Evolutionary conservation across 106 monocot species (phyloP), one percentile per base, ranked within the genome.

Genomic region (Dioscorea zingiberensis): DNA sequence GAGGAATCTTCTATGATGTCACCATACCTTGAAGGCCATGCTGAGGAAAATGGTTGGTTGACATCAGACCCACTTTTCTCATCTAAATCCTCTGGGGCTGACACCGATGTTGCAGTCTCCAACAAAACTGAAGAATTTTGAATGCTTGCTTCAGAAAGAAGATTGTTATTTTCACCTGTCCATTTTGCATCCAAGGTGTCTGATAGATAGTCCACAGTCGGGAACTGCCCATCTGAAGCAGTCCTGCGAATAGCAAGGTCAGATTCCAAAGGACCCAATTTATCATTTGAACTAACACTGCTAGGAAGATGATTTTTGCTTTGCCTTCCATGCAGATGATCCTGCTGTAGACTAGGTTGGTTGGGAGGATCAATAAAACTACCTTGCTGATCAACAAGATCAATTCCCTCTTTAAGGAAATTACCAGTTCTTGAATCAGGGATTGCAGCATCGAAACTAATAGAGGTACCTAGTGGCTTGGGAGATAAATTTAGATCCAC

Each of bases 121-220:
- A 64, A 27, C 4, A 60, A 24, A 54, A 32, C 48, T 51, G 77
- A 48, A 47, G 58, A 71, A 62, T 76, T 72, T 47, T 47, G 24
- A 3, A 65, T 57, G 17, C 49, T 49, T 59, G 58, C 9, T 58
- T 76, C 71, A 54, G 60, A 53, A 75, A 56, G 1, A 24, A 23
- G 9, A 71, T 63, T 30, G 26, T 55, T 60, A 80, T 71, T 82
- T 71, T 86, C 82, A 67, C 91, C 88, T 15, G 67, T 84, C 88
- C 91, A 92, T 47, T 79, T 92, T 29, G 81, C 83, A 75, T 92
- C 91, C 63, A 88, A 80, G 38, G 88, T 81, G 58, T 88, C 77
- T 56, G 95, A 83, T 14, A 88, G 60, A 80, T 86, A 81, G 47
- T 62, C 29, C 55, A 69, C 68, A 55, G 48, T 47, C 49, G 78